Conservation (phyloP, 352 stramenopile genomes). For the Phytophthora sansomeana region DNA sequence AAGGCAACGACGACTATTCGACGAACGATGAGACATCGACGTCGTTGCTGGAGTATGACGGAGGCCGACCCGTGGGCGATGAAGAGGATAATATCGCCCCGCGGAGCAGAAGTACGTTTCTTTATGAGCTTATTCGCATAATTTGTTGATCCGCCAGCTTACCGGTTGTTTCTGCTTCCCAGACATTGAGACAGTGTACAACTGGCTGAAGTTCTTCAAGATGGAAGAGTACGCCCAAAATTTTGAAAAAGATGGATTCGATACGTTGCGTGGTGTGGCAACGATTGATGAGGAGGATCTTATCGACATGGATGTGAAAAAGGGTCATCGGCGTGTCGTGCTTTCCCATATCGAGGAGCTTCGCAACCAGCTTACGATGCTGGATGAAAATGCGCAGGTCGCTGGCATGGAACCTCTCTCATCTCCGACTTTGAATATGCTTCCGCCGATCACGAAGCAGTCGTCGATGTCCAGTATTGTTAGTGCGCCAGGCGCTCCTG, state of each 20-base stretch:
- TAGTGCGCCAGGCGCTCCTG: slow-evolving; percentile 30
- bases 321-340: slow-evolving; percentile 86
- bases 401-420: slow-evolving; percentile 73
- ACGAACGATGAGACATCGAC: slow-evolving; percentile 65
- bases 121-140: neutral
- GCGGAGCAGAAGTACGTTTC: slow-evolving; percentile 56
- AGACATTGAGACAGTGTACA: slow-evolving; percentile 86
- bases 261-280: slow-evolving; percentile 83
- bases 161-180: neutral
- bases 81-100: slow-evolving; percentile 58
- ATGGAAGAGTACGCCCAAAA: slow-evolving; percentile 90
- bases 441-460: slow-evolving; percentile 65
- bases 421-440: slow-evolving; percentile 82
- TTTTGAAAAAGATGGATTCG: slow-evolving; percentile 91
- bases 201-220: slow-evolving; percentile 89
- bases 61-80: slow-evolving; percentile 30
- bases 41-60: slow-evolving; percentile 40
- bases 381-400: slow-evolving; percentile 69
- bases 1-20: slow-evolving; percentile 90
- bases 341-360: slow-evolving; percentile 89
- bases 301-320: slow-evolving; percentile 91
- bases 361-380: slow-evolving; percentile 62
- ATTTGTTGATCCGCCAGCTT: slow-evolving; percentile 1
- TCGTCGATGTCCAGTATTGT: slow-evolving; percentile 48
- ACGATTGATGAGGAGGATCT: slow-evolving; percentile 90